phyloP scores from a whole-genome alignment of 139 green algal genomes.

The Chlamydomonas eustigma region DNA sequence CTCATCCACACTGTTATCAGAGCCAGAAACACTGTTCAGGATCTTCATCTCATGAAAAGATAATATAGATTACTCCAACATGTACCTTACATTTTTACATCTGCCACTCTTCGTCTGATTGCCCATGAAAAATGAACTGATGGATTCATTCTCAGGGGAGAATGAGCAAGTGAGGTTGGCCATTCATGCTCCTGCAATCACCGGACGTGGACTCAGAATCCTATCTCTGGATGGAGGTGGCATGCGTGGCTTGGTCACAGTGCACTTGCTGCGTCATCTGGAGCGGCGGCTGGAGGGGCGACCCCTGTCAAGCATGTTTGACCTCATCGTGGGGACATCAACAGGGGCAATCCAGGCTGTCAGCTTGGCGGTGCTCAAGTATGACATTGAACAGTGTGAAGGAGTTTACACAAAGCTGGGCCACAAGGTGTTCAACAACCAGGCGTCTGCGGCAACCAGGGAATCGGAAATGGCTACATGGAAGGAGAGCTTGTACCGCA shows the following conservation, averaged over 20 bases:
- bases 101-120: too few species aligned
- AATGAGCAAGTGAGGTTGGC: conserved; percentile 47
- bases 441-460: background rate
- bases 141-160: too few species aligned
- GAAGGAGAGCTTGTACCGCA: conserved; percentile 53
- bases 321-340: conserved; percentile 65
- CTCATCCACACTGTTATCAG: too few species aligned
- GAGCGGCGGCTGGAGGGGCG: conserved; percentile 52
- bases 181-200: conserved; percentile 45
- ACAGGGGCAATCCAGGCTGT: conserved; percentile 87
- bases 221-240: conserved; percentile 92
- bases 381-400: conserved; percentile 76
- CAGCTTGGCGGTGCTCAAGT: conserved; percentile 62
- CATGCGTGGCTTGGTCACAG: conserved; percentile 74
- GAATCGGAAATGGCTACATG: conserved; percentile 2
- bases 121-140: too few species aligned
- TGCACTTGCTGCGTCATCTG: conserved; percentile 44
- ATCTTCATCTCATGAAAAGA: too few species aligned
- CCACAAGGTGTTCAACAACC: conserved; percentile 54
- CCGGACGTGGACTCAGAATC: conserved; percentile 78
- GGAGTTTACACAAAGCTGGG: conserved; percentile 79
- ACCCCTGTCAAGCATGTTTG: conserved; percentile 80
- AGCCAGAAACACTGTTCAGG: too few species aligned
- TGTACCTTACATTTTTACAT: too few species aligned
- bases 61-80: too few species aligned